Conservation (phyloP, 805 yeast species). For the Candida alai region DNA sequence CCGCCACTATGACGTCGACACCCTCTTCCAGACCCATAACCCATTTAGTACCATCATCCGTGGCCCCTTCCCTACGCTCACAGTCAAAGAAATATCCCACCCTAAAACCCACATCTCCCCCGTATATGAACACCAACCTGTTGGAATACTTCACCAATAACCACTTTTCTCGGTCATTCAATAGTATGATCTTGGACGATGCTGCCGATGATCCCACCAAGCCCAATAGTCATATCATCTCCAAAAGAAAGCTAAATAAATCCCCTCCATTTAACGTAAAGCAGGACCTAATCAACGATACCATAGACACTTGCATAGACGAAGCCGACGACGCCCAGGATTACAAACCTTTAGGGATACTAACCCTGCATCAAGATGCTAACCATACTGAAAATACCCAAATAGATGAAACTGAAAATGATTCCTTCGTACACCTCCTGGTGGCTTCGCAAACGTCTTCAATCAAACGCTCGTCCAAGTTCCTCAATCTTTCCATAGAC, state of each 20-base stretch:
- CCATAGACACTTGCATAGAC: slow-evolving; percentile 19
- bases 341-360: slow-evolving; percentile 7
- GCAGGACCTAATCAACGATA: slow-evolving; percentile 22
- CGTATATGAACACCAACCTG: slow-evolving; percentile 6
- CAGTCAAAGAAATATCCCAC: too few species aligned
- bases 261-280: slow-evolving; percentile 42
- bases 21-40: background rate
- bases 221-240: background rate
- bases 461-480: slow-evolving; percentile 41
- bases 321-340: slow-evolving; percentile 11
- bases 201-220: slow-evolving; percentile 2
- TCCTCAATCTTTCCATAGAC: slow-evolving; percentile 38
- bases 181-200: slow-evolving; percentile 39
- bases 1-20: background rate
- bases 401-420: slow-evolving; percentile 4
- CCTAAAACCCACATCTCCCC: too few species aligned
- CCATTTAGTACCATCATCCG: too few species aligned
- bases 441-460: too few species aligned
- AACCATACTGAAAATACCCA: slow-evolving; percentile 1
- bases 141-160: slow-evolving; percentile 35
- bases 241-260: slow-evolving; percentile 28
- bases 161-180: slow-evolving; percentile 40
- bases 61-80: too few species aligned
- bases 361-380: slow-evolving; percentile 10
- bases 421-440: too few species aligned